Percentiles rank a stretch among this genome's conserved stretches.
Conservation (phyloP, 164 flowering plant genomes). For the Echeveria elegans region DNA sequence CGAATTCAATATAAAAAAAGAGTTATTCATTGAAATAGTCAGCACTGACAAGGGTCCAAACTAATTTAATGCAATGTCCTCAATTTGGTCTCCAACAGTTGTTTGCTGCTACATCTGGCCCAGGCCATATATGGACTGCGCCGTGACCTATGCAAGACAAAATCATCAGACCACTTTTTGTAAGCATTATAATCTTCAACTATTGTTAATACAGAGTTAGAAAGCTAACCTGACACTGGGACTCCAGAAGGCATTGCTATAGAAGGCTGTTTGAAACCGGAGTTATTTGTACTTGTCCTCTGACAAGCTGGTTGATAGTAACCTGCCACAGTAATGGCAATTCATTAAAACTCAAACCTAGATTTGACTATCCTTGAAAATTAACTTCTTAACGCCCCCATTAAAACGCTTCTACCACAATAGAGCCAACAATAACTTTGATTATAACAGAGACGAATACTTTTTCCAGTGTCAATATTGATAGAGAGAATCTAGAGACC, state of each 20-base stretch:
- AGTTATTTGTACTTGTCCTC: conserved; percentile 39
- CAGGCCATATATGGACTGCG: conserved; percentile 48
- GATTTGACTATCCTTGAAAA: too few relatives aligned
- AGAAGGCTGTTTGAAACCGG: conserved; percentile 43
- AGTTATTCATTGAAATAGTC: not conserved
- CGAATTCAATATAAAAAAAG: not conserved
- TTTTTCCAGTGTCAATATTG: too few relatives aligned
- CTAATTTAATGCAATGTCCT: conserved; percentile 7
- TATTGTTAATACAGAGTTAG: not conserved
- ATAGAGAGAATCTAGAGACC: too few relatives aligned
- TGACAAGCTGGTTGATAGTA: conserved; percentile 53
- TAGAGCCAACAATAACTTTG: not conserved
- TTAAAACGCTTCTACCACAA: not conserved
- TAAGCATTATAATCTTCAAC: not conserved
- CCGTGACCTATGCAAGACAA: conserved; percentile 46
- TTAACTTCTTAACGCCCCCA: too few relatives aligned
- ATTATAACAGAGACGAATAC: not conserved
- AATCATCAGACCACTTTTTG: conserved; percentile 17
- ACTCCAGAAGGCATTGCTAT: conserved; percentile 38
- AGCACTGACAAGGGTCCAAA: conserved; percentile 2
- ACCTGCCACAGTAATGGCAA: conserved; percentile 29
- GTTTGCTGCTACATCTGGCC: conserved; percentile 52
- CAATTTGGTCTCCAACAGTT: conserved; percentile 75
- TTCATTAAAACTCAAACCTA: conserved; percentile 3
- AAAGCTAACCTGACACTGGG: conserved; percentile 52